A percentile compares a stretch with the other conserved stretches of the same genome.
Evolutionary conservation across 2,329 filamentous ascomycete species (phyloP).

Genomic region (Cytospora schulzeri): DNA sequence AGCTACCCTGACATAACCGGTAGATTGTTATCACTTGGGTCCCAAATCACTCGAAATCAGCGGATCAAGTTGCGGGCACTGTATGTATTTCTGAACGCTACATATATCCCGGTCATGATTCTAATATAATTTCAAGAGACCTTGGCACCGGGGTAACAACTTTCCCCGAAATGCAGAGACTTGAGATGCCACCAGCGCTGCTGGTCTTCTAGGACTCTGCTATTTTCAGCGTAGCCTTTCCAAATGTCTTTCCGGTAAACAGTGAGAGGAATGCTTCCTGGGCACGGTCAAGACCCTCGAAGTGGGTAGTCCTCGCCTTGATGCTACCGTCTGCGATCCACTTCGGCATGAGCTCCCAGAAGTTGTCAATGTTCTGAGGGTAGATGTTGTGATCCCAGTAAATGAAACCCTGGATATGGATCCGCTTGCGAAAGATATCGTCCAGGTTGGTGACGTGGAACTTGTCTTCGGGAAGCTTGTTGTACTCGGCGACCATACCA

Average conservation of each 20-base stretch:
- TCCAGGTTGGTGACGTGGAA: conserved; percentile 66
- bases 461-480: conserved; percentile 50
- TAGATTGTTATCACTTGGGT: too few relatives aligned
- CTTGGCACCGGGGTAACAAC: too few relatives aligned
- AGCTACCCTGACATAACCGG: too few relatives aligned
- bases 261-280: conserved; percentile 67
- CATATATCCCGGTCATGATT: too few relatives aligned
- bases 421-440: conserved; percentile 60
- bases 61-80: too few relatives aligned
- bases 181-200: background rate
- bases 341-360: conserved; percentile 67
- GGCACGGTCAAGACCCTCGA: conserved; percentile 68
- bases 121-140: too few relatives aligned
- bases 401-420: conserved; percentile 70
- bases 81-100: too few relatives aligned
- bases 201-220: conserved; percentile 12
- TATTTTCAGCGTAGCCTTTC: conserved; percentile 65
- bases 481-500: conserved; percentile 72
- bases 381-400: conserved; percentile 58
- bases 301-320: conserved; percentile 62
- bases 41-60: too few relatives aligned
- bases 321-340: conserved; percentile 70
- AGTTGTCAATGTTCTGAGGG: conserved; percentile 59
- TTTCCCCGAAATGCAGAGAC: too few relatives aligned
- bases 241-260: conserved; percentile 70